Evolutionary conservation across 495 filamentous ascomycete genomes (phyloP).

Genomic region (Trichocladium uniseriatum): DNA sequence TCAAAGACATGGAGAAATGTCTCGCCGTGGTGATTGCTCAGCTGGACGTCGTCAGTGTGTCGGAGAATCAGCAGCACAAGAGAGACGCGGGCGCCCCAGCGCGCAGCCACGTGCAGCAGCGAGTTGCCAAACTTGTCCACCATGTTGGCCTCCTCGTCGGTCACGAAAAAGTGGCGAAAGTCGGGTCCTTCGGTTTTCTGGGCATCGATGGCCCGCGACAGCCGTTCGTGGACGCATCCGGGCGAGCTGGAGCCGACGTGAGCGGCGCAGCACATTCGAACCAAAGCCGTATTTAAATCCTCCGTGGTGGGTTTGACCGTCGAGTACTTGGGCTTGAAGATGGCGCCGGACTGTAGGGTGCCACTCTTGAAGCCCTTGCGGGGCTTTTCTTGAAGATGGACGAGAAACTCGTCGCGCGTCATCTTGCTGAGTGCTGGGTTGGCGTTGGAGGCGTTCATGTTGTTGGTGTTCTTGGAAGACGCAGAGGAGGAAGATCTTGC

Average conservation of each 20-base stretch:
- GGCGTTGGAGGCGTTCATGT: constrained; percentile 15
- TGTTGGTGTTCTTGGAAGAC: constrained; percentile 20
- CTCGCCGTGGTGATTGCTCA: constrained; percentile 26
- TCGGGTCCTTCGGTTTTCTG: constrained; percentile 19
- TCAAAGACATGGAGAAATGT: constrained; percentile 28
- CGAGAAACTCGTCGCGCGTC: constrained; percentile 25
- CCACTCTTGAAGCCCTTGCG: constrained; percentile 10
- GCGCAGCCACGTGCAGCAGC: constrained; percentile 25
- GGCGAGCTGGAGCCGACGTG: constrained; percentile 4
- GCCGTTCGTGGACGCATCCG: constrained; percentile 21
- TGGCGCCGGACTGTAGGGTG: not conserved
- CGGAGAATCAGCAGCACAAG: constrained; percentile 23
- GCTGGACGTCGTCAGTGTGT: constrained; percentile 23
- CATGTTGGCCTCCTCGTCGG: constrained; percentile 24
- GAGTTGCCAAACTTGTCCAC: constrained; percentile 27
- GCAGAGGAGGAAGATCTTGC: constrained; percentile 26
- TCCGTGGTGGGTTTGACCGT: constrained; percentile 18
- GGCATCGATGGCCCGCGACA: constrained; percentile 24
- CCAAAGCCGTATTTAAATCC: constrained; percentile 23
- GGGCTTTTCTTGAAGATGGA: constrained; percentile 23
- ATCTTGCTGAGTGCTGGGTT: constrained; percentile 26
- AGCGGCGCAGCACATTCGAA: constrained; percentile 23
- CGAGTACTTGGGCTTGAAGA: constrained; percentile 21
- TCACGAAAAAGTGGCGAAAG: constrained; percentile 21
- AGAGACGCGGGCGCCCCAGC: constrained; percentile 27